phyloP scores from a whole-genome alignment of 208 protist genomes.

The Crithidia thermophila region DNA sequence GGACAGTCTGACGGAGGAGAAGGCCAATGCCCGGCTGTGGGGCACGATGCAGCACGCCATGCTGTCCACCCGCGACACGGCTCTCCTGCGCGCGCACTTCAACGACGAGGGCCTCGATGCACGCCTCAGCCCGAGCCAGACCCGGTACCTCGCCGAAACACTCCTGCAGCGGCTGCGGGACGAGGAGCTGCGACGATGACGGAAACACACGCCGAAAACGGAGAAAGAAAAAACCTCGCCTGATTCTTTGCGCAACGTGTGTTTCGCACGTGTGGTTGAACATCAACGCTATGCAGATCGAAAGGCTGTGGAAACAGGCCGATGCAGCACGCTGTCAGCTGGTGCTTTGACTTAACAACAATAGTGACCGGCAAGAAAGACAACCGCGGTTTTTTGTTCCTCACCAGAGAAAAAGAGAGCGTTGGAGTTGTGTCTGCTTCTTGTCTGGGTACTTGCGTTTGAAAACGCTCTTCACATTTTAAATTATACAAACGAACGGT shows the following conservation, averaged over 20 bases:
- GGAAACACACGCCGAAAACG: no score
- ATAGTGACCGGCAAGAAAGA: no score
- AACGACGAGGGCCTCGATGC: constrained; percentile 53
- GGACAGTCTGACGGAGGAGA: constrained; percentile 1
- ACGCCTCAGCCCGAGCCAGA: constrained; percentile 64
- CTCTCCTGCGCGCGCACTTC: constrained; percentile 60
- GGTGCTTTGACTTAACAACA: no score
- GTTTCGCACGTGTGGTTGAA: background rate
- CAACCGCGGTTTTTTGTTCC: no score
- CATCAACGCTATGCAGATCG: no score
- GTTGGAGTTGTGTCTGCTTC: no score
- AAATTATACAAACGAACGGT: no score
- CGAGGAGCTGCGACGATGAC: constrained; percentile 6
- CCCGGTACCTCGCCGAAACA: constrained; percentile 73
- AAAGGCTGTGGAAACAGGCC: no score
- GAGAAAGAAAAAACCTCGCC: background rate
- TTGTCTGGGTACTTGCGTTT: no score
- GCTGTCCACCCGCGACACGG: constrained; percentile 83
- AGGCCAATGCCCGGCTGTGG: constrained; percentile 65
- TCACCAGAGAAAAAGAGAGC: no score
- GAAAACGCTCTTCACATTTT: no score
- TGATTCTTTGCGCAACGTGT: background rate
- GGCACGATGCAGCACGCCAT: constrained; percentile 80
- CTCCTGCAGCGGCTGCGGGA: constrained; percentile 57
- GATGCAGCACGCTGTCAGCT: no score